Evolutionary conservation across 1,139 yeast species (phyloP).

Genomic region (Saccharomyces hybrid): DNA sequence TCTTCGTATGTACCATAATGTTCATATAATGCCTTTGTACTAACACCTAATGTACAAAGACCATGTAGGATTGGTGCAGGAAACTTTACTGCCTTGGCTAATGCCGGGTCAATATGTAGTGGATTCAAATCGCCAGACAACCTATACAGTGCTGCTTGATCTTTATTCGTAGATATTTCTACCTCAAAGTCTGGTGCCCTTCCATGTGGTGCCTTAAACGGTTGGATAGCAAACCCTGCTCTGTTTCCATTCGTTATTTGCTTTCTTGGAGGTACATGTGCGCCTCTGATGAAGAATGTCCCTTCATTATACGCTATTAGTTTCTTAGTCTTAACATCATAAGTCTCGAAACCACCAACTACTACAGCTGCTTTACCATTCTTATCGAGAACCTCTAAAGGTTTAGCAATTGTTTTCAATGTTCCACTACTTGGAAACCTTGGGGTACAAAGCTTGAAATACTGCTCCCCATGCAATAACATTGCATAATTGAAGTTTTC

Average conservation of each 20-base stretch:
- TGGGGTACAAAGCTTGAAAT: slow-evolving; percentile 66
- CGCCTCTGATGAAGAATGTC: slow-evolving; percentile 78
- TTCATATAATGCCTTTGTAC: slow-evolving; percentile 69
- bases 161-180: slow-evolving; percentile 53
- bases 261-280: slow-evolving; percentile 53
- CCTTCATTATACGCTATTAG: slow-evolving; percentile 73
- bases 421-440: slow-evolving; percentile 72
- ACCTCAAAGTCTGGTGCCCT: slow-evolving; percentile 58
- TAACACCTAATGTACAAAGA: slow-evolving; percentile 76
- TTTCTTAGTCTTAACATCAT: slow-evolving; percentile 64
- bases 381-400: slow-evolving; percentile 75
- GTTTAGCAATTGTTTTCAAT: slow-evolving; percentile 53
- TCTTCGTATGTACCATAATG: slow-evolving; percentile 77
- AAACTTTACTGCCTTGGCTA: slow-evolving; percentile 86
- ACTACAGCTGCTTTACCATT: slow-evolving; percentile 83
- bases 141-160: slow-evolving; percentile 86
- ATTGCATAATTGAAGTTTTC: slow-evolving; percentile 83
- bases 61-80: slow-evolving; percentile 89
- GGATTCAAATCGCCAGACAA: slow-evolving; percentile 93
- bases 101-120: slow-evolving; percentile 84
- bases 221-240: slow-evolving; percentile 52
- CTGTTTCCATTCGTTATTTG: slow-evolving; percentile 37
- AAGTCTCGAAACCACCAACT: slow-evolving; percentile 66
- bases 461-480: slow-evolving; percentile 93
- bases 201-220: slow-evolving; percentile 56